Conservation (phyloP, 495 filamentous ascomycete species). For the Aspergillus bertholletiae region DNA sequence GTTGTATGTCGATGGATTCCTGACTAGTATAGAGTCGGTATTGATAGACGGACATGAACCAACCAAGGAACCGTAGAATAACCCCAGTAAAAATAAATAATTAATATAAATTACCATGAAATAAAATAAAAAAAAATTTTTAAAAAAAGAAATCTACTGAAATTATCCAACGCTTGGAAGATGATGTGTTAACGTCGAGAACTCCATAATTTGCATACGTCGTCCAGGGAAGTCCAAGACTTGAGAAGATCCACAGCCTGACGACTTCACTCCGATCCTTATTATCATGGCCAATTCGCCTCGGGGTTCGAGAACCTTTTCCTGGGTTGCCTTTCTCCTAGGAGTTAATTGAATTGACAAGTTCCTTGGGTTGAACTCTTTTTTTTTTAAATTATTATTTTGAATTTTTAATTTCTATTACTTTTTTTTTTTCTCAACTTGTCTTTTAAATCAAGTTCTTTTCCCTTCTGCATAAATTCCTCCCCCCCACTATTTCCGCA, state of each 20-base stretch:
- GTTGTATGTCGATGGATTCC: too few relatives aligned
- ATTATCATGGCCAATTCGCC: neutral
- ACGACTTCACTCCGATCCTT: constrained; percentile 4
- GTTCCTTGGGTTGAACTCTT: neutral
- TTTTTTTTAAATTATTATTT: constrained; percentile 7
- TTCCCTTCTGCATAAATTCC: too few relatives aligned
- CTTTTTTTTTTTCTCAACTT: neutral
- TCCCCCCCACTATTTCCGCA: neutral
- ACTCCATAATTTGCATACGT: constrained; percentile 6
- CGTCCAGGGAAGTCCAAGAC: constrained; percentile 12
- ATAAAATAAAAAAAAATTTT: neutral
- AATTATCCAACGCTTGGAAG: neutral
- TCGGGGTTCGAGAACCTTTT: neutral
- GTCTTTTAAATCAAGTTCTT: neutral
- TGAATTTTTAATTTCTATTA: neutral
- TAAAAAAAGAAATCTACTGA: neutral
- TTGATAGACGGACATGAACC: too few relatives aligned
- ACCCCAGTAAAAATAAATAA: too few relatives aligned
- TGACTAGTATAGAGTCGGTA: too few relatives aligned
- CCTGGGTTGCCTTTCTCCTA: constrained; percentile 3
- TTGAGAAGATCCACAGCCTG: constrained; percentile 12
- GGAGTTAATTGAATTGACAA: constrained; percentile 8
- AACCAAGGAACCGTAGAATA: too few relatives aligned
- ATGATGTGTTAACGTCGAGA: neutral
- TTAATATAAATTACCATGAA: too few relatives aligned